phyloP scores from a whole-genome alignment of 495 filamentous ascomycete species.

The Jackrogersella multiformis region DNA sequence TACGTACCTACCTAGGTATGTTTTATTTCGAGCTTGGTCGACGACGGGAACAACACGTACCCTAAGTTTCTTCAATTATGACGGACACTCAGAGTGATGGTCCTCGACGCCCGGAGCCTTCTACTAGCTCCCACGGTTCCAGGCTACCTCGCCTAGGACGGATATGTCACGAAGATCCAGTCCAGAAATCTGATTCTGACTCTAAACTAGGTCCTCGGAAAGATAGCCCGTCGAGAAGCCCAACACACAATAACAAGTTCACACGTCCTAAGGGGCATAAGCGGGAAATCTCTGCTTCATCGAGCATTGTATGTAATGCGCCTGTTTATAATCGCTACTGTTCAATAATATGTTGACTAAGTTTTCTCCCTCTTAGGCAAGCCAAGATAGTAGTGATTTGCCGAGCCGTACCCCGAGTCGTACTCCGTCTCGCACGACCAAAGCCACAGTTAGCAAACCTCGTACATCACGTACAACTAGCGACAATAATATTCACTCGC shows the following conservation, averaged over 20 bases:
- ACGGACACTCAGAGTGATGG: conserved; percentile 9
- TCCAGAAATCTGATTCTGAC: conserved; percentile 27
- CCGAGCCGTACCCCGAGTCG: conserved; percentile 5
- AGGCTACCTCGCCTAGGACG: conserved; percentile 26
- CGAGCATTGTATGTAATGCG: conserved; percentile 34
- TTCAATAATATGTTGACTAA: conserved; percentile 3
- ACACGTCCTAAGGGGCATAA: conserved; percentile 3
- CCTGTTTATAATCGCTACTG: neutral
- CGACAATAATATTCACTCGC: conserved; percentile 1
- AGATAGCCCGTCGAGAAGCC: conserved; percentile 17
- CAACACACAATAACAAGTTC: conserved; percentile 20
- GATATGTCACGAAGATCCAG: conserved; percentile 16
- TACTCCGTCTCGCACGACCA: conserved; percentile 18
- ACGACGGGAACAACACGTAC: neutral
- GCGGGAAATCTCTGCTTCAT: conserved; percentile 14
- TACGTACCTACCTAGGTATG: conserved; percentile 47
- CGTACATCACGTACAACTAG: conserved; percentile 5
- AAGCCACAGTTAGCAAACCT: neutral
- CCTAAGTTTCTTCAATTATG: conserved; percentile 21
- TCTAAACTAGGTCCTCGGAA: conserved; percentile 21
- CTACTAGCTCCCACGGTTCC: conserved; percentile 18
- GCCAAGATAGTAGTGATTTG: conserved; percentile 34
- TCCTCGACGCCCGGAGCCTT: conserved; percentile 15
- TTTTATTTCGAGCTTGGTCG: conserved; percentile 20
- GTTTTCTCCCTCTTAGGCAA: conserved; percentile 21